A percentile compares a stretch with the other conserved stretches of the same genome.
Evolutionary conservation across 805 yeast species (phyloP).

Genomic region (Kluyveromyces aestuarii): DNA sequence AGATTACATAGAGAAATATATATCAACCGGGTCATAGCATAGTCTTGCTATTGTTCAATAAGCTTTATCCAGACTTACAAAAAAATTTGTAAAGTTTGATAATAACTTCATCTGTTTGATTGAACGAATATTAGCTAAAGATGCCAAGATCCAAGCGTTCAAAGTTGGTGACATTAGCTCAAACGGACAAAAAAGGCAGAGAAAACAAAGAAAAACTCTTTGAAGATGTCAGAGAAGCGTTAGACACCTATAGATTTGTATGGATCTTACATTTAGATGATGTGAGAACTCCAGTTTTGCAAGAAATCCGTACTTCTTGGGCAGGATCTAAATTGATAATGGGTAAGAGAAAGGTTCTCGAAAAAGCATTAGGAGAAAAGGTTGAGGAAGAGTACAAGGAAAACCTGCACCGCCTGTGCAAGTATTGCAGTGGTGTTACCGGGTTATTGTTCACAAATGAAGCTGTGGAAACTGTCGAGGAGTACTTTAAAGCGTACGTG

Average conservation of each 20-base stretch:
- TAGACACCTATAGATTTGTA: constrained; percentile 66
- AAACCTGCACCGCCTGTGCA: constrained; percentile 61
- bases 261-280: constrained; percentile 86
- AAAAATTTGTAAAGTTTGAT: too few species aligned
- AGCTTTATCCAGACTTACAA: too few species aligned
- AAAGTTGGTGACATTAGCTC: constrained; percentile 89
- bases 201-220: constrained; percentile 87
- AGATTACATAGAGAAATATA: background rate
- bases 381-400: constrained; percentile 88
- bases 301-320: constrained; percentile 91
- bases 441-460: constrained; percentile 90
- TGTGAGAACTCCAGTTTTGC: constrained; percentile 92
- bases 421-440: constrained; percentile 62
- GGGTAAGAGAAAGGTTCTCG: constrained; percentile 89
- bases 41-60: too few species aligned
- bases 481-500: constrained; percentile 72
- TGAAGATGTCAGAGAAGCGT: constrained; percentile 76
- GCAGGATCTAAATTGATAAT: constrained; percentile 76
- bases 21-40: background rate
- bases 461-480: constrained; percentile 75
- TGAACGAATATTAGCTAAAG: constrained; percentile 8
- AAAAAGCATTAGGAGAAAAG: constrained; percentile 83
- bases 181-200: constrained; percentile 91
- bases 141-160: constrained; percentile 99
- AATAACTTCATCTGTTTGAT: too few species aligned